A percentile compares a stretch with the other conserved stretches of the same genome.
Conservation (phyloP, 2,329 filamentous ascomycete species). For the Xylariaceae sp. region DNA sequence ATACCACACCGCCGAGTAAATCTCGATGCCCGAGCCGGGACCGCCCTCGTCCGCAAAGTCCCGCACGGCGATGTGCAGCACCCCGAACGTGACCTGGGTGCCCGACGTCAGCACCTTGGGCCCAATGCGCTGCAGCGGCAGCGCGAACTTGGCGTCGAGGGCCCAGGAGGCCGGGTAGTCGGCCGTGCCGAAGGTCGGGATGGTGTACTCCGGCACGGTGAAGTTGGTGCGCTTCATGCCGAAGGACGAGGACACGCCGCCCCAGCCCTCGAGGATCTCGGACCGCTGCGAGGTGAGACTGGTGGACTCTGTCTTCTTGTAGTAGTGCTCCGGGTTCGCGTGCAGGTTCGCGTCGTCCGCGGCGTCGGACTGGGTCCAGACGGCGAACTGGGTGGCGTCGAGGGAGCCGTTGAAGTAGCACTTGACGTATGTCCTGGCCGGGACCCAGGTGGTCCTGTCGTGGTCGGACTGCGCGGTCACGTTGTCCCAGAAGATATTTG, state of each 20-base stretch:
- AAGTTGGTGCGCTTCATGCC: slow-evolving; percentile 14
- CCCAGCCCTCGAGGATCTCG: slow-evolving; percentile 14
- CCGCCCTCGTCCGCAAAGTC: slow-evolving; percentile 9
- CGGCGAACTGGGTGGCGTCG: slow-evolving; percentile 9
- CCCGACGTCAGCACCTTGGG: slow-evolving; percentile 8
- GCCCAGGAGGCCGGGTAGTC: slow-evolving; percentile 9
- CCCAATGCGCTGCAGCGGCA: slow-evolving; percentile 10
- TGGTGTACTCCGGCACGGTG: slow-evolving; percentile 11
- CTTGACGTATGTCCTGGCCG: slow-evolving; percentile 11
- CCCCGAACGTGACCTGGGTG: slow-evolving; percentile 8
- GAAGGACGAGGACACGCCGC: slow-evolving; percentile 10
- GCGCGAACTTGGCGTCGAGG: slow-evolving; percentile 6
- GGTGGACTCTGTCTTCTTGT: slow-evolving; percentile 8
- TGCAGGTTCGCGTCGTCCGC: slow-evolving; percentile 10
- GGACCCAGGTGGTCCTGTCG: slow-evolving; percentile 10
- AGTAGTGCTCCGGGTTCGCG: slow-evolving; percentile 15
- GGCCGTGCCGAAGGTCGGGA: slow-evolving; percentile 8
- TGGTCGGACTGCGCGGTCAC: slow-evolving; percentile 8
- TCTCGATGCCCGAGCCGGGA: slow-evolving; percentile 10
- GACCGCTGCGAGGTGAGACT: slow-evolving; percentile 5
- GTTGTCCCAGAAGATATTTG: slow-evolving; percentile 9
- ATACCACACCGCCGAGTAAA: slow-evolving; percentile 16
- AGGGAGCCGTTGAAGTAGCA: slow-evolving; percentile 12
- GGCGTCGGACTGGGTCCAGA: slow-evolving; percentile 10
- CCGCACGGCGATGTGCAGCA: slow-evolving; percentile 15